Conservation (phyloP, 805 yeast genomes). For the Ogataea angusta region DNA sequence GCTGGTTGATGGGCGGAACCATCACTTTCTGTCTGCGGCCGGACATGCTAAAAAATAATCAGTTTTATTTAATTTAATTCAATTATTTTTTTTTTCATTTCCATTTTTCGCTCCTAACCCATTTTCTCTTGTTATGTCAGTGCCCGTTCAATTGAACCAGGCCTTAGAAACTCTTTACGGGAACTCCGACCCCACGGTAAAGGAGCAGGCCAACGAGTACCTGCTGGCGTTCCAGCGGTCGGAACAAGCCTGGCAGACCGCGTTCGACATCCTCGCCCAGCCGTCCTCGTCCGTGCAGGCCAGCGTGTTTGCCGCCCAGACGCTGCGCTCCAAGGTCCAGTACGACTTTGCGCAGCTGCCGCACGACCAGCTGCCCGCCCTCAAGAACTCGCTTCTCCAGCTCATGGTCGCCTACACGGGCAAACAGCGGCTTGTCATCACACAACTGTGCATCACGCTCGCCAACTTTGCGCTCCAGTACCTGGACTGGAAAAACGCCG, state of each 20-base stretch:
- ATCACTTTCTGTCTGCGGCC: conserved; percentile 46
- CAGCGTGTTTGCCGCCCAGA: conserved; percentile 86
- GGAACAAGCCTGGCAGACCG: conserved; percentile 72
- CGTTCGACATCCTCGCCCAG: conserved; percentile 51
- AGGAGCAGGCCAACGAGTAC: conserved; percentile 48
- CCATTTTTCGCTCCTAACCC: conserved; percentile 4
- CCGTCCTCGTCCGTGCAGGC: conserved; percentile 43
- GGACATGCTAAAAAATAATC: conserved; percentile 29
- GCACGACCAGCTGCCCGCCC: conserved; percentile 47
- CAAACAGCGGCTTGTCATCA: conserved; percentile 57
- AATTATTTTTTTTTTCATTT: not conserved
- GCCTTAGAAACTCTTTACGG: conserved; percentile 47
- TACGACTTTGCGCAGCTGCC: conserved; percentile 84
- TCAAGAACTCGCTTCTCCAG: conserved; percentile 65
- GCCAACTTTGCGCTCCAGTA: conserved; percentile 81
- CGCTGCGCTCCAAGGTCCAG: conserved; percentile 77
- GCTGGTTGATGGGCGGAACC: conserved; percentile 89
- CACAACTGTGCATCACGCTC: conserved; percentile 78
- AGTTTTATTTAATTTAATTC: not conserved
- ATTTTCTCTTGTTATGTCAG: conserved; percentile 4
- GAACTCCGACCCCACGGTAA: conserved; percentile 33
- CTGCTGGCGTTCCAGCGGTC: conserved; percentile 84
- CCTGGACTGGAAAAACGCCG: conserved; percentile 66
- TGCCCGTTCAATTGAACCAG: conserved; percentile 33
- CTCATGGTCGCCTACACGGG: conserved; percentile 51